Evolutionary conservation across 2,329 filamentous ascomycete genomes (phyloP), one percentile per base, ranked within the genome.

Genomic region (Tolypocladium capitatum): DNA sequence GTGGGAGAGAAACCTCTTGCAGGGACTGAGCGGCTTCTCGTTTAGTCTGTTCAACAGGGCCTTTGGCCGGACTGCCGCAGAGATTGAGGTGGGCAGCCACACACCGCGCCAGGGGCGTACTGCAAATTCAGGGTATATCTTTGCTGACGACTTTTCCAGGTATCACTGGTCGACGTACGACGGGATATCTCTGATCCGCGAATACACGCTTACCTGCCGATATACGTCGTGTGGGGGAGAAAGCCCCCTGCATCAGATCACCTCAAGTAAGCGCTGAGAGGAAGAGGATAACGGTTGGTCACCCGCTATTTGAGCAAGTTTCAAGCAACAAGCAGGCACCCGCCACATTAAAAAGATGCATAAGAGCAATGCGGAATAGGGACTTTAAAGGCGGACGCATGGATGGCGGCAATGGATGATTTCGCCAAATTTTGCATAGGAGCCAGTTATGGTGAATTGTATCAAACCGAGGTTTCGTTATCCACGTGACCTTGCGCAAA

Each of bases 151-250:
- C n/a, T 5, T 41, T 9, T 24, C 3, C 38, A 74, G 72, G 67
- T 76, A 5, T 65, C 65, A 3, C 61, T 77, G 14, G 68, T 77
- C 31, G 64, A 72, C 38, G 72, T 76, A 5, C 65, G 75, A 41
- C 67, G 65, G 49, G 69, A 72, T 31, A 52, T 77, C 4, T 67
- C 66, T 6, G 64, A 78, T 55, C 60, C 63, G 3, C 60, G 61
- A 9, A 66, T 74, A 11, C 74, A 77, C 51, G 65, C 70, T 1
- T 78, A 75, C 49, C 61, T 71, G 51, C 67, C 66, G 27, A 60
- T 74, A n/a, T 67, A 70, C 50, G 69, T 76, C 6, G 70, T 78
- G 0, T 71, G 67, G 55, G 74, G 73, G 9, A 64, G 74, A 27
- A 77, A 76, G 52, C 74, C 74, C 2, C 3, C 20, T 10, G 16